phyloP scores from a whole-genome alignment of 2,329 filamentous ascomycete genomes.

The Colletotrichum sp. region DNA sequence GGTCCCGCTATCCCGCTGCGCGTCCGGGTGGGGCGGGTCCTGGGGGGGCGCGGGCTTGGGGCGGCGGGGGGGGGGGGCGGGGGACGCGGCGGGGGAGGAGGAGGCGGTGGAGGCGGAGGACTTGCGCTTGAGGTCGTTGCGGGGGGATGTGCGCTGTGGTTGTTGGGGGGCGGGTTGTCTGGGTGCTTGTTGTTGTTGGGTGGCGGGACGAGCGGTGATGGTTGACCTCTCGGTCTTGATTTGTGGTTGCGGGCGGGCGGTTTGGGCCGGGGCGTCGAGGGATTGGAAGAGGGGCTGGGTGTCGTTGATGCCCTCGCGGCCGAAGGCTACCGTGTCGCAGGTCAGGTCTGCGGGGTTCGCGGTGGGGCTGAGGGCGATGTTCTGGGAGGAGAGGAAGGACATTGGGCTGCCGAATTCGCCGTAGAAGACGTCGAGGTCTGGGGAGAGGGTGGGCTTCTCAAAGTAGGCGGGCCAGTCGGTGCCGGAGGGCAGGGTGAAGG shows the following conservation, averaged over 20 bases:
- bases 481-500: constrained; percentile 29
- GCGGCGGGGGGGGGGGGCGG: too few species aligned
- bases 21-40: too few species aligned
- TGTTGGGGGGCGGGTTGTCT: not conserved
- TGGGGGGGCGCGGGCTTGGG: too few species aligned
- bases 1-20: too few species aligned
- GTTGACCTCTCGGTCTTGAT: not conserved
- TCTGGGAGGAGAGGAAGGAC: constrained; percentile 27
- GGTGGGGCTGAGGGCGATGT: constrained; percentile 33
- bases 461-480: constrained; percentile 32
- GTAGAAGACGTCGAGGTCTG: constrained; percentile 34
- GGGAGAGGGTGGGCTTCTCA: constrained; percentile 31
- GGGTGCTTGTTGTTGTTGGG: not conserved
- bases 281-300: constrained; percentile 29
- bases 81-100: too few species aligned
- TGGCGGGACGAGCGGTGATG: not conserved
- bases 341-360: constrained; percentile 39
- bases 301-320: constrained; percentile 27
- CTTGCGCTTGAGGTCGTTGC: constrained; percentile 34
- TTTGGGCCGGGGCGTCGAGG: not conserved
- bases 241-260: not conserved
- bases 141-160: constrained; percentile 16
- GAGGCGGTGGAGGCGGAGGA: too few species aligned
- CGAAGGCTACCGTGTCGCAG: constrained; percentile 26
- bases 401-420: constrained; percentile 33